These are phyloP conservation scores for Skeletonema potamos DNA, from an alignment of 108 stramenopile genomes.

Conservation along the genomic window DNA sequence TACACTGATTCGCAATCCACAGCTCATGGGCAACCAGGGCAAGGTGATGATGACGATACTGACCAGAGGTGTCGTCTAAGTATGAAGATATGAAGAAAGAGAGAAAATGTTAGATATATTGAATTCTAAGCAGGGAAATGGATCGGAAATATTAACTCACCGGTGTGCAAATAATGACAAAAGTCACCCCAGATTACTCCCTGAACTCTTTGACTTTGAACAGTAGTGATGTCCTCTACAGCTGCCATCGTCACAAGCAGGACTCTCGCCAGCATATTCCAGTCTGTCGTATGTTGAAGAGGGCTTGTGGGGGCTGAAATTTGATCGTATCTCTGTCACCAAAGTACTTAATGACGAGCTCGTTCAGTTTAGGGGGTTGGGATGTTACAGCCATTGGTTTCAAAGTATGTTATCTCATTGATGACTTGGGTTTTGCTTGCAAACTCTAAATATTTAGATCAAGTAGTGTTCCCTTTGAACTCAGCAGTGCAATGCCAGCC, in stretches of 20 bases:
- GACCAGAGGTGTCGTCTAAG: slow-evolving; percentile 18
- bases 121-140: no score
- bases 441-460: no score
- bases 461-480: no score
- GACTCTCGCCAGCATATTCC: slow-evolving; percentile 1
- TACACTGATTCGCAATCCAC: slow-evolving; percentile 34
- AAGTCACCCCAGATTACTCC: slow-evolving; percentile 20
- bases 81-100: background rate
- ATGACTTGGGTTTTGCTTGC: no score
- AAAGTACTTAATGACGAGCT: slow-evolving; percentile 7
- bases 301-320: slow-evolving; percentile 9
- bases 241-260: slow-evolving; percentile 12
- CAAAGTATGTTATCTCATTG: no score
- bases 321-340: background rate
- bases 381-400: slow-evolving; percentile 5
- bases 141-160: no score
- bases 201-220: slow-evolving; percentile 3
- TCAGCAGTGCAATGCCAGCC: no score
- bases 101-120: no score
- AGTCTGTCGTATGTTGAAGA: slow-evolving; percentile 15
- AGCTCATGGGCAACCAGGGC: slow-evolving; percentile 30
- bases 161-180: slow-evolving; percentile 21
- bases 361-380: background rate
- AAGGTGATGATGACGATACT: slow-evolving; percentile 35
- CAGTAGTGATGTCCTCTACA: slow-evolving; percentile 23